phyloP scores from a whole-genome alignment of 352 stramenopile genomes.

The Aphanomyces cochlioides region DNA sequence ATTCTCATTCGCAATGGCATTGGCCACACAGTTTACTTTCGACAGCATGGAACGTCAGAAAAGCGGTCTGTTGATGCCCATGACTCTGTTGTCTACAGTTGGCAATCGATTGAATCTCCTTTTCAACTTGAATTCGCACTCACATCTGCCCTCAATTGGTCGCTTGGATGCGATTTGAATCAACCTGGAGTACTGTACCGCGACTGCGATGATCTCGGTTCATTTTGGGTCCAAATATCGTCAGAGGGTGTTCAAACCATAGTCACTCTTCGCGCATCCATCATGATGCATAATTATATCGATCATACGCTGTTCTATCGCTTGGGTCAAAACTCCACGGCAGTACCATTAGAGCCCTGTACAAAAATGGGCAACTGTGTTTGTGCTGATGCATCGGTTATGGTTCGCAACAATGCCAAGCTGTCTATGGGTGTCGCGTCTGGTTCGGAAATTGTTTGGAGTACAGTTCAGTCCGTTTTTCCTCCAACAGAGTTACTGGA shows the following conservation, averaged over 20 bases:
- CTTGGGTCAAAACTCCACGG: neutral
- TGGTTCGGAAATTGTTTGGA: neutral
- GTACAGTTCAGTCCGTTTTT: neutral
- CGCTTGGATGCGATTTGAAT: neutral
- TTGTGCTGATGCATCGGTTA: neutral
- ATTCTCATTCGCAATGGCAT: slow-evolving; percentile 51
- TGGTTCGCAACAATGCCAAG: neutral
- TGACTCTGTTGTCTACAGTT: slow-evolving; percentile 54
- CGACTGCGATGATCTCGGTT: slow-evolving; percentile 48
- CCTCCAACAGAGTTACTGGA: neutral
- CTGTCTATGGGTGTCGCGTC: neutral
- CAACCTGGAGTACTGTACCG: slow-evolving; percentile 43
- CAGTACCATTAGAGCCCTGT: neutral
- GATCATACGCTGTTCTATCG: slow-evolving; percentile 36
- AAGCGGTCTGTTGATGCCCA: slow-evolving; percentile 40
- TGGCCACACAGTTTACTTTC: slow-evolving; percentile 52
- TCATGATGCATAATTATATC: slow-evolving; percentile 48
- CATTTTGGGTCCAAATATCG: slow-evolving; percentile 67
- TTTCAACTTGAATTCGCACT: slow-evolving; percentile 51
- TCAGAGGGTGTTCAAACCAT: slow-evolving; percentile 51
- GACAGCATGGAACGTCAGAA: slow-evolving; percentile 61
- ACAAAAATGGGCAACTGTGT: neutral
- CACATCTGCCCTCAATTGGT: neutral
- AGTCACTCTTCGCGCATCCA: slow-evolving; percentile 50
- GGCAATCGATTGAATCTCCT: slow-evolving; percentile 41